Conservation (phyloP, 2,329 filamentous ascomycete genomes). For the Didymella sp. region DNA sequence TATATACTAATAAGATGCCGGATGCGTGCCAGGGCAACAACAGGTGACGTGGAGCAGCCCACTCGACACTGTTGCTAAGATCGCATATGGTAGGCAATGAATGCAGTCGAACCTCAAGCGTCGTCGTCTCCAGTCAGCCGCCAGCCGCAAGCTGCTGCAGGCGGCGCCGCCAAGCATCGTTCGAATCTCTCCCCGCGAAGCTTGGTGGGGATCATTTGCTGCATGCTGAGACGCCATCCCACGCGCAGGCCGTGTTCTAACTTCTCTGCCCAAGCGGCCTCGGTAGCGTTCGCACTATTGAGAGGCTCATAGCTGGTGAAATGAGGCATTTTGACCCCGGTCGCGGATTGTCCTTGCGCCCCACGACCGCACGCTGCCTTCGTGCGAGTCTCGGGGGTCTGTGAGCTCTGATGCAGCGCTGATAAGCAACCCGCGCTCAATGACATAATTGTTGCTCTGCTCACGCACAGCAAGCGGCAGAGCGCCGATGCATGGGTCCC, state of each 20-base stretch:
- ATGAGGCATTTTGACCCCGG: conserved; percentile 23
- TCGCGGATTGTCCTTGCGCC: conserved; percentile 15
- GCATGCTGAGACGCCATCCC: conserved; percentile 18
- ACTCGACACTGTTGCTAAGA: conserved; percentile 12
- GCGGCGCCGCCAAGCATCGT: conserved; percentile 13
- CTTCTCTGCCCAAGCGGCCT: conserved; percentile 9
- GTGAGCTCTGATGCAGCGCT: conserved; percentile 1
- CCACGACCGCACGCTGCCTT: conserved; percentile 13
- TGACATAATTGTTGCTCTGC: conserved; percentile 21
- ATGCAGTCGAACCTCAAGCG: conserved; percentile 16
- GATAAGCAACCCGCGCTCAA: conserved; percentile 17
- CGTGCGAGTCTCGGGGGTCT: conserved; percentile 19
- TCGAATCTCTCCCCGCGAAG: conserved; percentile 16
- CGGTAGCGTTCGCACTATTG: conserved; percentile 21
- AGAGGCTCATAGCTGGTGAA: conserved; percentile 15
- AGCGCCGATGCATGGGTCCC: conserved; percentile 12
- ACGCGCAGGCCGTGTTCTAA: conserved; percentile 17
- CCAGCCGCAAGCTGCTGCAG: conserved; percentile 13
- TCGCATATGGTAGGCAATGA: conserved; percentile 18
- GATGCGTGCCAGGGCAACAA: conserved; percentile 12
- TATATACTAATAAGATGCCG: conserved; percentile 8
- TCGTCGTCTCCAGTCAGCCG: conserved; percentile 10
- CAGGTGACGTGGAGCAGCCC: conserved; percentile 18
- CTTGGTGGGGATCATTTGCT: conserved; percentile 17
- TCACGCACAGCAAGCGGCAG: conserved; percentile 9